Base-by-base conservation (phyloP, 257 asterid genomes). In the Phtheirospermum japonicum region DNA sequence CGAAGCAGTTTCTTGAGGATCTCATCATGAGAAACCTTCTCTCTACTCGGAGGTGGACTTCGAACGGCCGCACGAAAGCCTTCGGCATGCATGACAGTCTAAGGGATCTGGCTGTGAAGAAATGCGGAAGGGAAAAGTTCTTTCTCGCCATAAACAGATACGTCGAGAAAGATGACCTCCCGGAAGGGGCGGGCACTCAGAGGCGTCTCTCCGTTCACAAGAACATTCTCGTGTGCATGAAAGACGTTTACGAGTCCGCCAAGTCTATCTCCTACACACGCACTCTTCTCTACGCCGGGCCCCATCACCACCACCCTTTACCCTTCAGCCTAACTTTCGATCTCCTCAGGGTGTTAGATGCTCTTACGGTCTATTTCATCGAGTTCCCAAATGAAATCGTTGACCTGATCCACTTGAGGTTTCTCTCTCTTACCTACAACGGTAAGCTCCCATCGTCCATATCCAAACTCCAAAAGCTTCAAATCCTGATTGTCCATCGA, bases 311-410 rank as follows among this genome's bases (percentile, higher is more conserved):
- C 28, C 76, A 69, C 40, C 76, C 76, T 0, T 0, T 65, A 5
- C 79, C 76, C 5, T 73, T 17, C 17, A 7, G 10, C 14, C 36
- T 73, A 32, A 59, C 76, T 4, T 77, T 69, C 16, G 52, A 69
- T 2, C 53, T 66, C 9, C 75, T 76, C 6, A 67, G 66, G 54
- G 77, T 76, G 23, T 16, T 76, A 8, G 80, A 76, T 67, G 80
- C 80, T 0, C 58, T 71, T 18, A 63, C 80, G 0, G 60, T 59
- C 4, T 76, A 57, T 9, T 76, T 76, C 60, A 67, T 76, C 11
- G 53, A 55, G 26, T 68, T 67, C 64, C 80, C 80, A 1, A 2
- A 54, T 12, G 80, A 57, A 18, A 9, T 76, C 6, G 9, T 71
- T 5, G 19, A 66, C 0, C 69, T 73, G 52, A 5, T 73, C 14